These are phyloP conservation scores for Aspergillus kassunensis DNA, from an alignment of 495 filamentous ascomycete genomes.

Conservation along the genomic window DNA sequence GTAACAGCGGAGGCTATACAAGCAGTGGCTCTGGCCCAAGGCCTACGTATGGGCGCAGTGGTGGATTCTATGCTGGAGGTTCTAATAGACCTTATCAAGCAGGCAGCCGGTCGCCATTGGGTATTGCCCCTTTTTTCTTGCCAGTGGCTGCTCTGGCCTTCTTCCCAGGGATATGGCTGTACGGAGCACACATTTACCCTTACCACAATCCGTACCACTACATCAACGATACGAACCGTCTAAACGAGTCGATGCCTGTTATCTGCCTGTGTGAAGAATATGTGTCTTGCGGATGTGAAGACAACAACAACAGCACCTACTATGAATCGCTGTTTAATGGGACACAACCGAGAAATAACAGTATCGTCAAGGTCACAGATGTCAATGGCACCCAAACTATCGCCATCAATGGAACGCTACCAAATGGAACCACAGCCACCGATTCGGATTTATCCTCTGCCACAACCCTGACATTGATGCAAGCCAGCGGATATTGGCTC, in stretches of 20 bases:
- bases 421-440: constrained; percentile 73
- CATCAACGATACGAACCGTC: constrained; percentile 30
- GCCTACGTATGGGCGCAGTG: constrained; percentile 60
- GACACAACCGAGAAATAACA: constrained; percentile 62
- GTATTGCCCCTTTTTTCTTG: constrained; percentile 57
- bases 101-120: constrained; percentile 51
- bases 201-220: constrained; percentile 67
- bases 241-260: constrained; percentile 70
- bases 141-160: constrained; percentile 53
- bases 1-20: constrained; percentile 61
- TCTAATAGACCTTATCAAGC: constrained; percentile 62
- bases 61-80: constrained; percentile 76
- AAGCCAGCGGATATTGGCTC: constrained; percentile 58
- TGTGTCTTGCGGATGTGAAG: constrained; percentile 76
- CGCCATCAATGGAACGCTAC: constrained; percentile 79
- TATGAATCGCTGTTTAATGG: constrained; percentile 59
- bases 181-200: constrained; percentile 52
- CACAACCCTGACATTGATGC: constrained; percentile 30
- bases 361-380: constrained; percentile 54
- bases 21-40: constrained; percentile 58
- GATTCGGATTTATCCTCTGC: constrained; percentile 36
- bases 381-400: constrained; percentile 75
- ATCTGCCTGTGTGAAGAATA: constrained; percentile 70
- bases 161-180: constrained; percentile 59
- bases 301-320: constrained; percentile 59